phyloP scores from a whole-genome alignment of 2,329 filamentous ascomycete species.

The Purpureocillium takamizusanense region DNA sequence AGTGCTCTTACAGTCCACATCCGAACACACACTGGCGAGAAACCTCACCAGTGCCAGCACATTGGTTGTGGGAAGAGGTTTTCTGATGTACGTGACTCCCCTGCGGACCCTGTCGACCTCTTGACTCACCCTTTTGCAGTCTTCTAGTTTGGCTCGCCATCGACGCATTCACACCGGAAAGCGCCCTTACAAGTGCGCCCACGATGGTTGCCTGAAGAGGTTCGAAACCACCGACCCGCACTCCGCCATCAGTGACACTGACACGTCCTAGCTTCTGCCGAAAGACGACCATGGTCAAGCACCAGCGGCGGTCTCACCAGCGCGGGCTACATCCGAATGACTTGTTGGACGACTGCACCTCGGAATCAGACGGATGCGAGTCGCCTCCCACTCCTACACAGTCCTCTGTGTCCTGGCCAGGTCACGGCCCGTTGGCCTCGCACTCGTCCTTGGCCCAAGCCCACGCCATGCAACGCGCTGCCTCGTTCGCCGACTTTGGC shows the following conservation, averaged over 20 bases:
- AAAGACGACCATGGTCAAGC: constrained; percentile 64
- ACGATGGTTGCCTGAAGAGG: constrained; percentile 55
- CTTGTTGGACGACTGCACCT: constrained; percentile 42
- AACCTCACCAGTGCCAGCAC: constrained; percentile 60
- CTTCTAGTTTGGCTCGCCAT: constrained; percentile 56
- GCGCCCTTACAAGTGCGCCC: constrained; percentile 54
- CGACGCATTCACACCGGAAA: constrained; percentile 59
- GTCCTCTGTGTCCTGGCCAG: constrained; percentile 41
- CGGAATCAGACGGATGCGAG: constrained; percentile 49
- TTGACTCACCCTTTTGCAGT: constrained; percentile 29
- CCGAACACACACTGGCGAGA: constrained; percentile 62
- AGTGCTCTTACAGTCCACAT: constrained; percentile 64
- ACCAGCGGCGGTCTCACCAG: constrained; percentile 53
- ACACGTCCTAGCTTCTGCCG: constrained; percentile 52
- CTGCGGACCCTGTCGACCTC: background rate
- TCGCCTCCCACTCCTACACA: constrained; percentile 50
- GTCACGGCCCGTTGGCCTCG: constrained; percentile 29
- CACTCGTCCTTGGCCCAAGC: constrained; percentile 26
- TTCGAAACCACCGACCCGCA: constrained; percentile 13
- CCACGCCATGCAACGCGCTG: constrained; percentile 38
- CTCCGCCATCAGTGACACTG: constrained; percentile 4
- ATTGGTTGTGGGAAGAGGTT: constrained; percentile 59
- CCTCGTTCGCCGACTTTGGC: constrained; percentile 45
- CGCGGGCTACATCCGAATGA: constrained; percentile 48
- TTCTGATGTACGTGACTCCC: constrained; percentile 48